Percentiles rank a stretch among this genome's conserved stretches.
phyloP scores from a whole-genome alignment of 1,284 basidiomycete genomes.

The Rhodofomes roseus region DNA sequence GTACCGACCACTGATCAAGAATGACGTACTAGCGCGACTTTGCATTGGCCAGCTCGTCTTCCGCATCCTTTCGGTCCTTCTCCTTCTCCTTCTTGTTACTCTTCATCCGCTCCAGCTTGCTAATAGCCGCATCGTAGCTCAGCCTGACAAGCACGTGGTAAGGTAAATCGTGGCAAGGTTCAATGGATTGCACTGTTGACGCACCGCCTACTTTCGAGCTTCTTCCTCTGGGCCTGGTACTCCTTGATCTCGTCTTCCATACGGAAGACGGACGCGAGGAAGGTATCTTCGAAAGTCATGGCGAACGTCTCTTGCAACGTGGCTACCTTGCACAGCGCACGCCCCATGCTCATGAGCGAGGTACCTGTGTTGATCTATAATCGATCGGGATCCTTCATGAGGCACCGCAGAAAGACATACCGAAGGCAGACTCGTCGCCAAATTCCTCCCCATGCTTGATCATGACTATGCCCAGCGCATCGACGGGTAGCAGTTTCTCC shows the following conservation, averaged over 20 bases:
- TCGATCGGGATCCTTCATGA: background rate
- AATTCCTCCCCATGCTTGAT: slow-evolving; percentile 81
- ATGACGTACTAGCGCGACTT: slow-evolving; percentile 68
- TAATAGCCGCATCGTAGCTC: slow-evolving; percentile 71
- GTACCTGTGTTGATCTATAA: slow-evolving; percentile 45
- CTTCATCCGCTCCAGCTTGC: slow-evolving; percentile 64
- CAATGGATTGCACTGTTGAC: background rate
- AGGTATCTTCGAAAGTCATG: slow-evolving; percentile 66
- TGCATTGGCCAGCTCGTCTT: slow-evolving; percentile 72
- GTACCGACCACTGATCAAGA: background rate
- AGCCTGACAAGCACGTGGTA: slow-evolving; percentile 39
- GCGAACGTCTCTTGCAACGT: slow-evolving; percentile 78
- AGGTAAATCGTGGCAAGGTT: background rate
- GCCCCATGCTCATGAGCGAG: slow-evolving; percentile 70
- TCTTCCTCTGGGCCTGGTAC: slow-evolving; percentile 68
- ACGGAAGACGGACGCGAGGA: slow-evolving; percentile 58
- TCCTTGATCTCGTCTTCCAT: slow-evolving; percentile 69
- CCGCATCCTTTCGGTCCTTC: slow-evolving; percentile 68
- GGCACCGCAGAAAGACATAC: slow-evolving; percentile 33
- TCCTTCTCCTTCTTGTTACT: slow-evolving; percentile 64
- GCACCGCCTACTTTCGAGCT: slow-evolving; percentile 78
- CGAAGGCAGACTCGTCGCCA: slow-evolving; percentile 67
- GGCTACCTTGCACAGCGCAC: slow-evolving; percentile 79
- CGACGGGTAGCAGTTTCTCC: slow-evolving; percentile 68
- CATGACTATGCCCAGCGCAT: slow-evolving; percentile 83